Evolutionary conservation across 1,284 basidiomycete species (phyloP).

Genomic region (Pseudozyma sp.): DNA sequence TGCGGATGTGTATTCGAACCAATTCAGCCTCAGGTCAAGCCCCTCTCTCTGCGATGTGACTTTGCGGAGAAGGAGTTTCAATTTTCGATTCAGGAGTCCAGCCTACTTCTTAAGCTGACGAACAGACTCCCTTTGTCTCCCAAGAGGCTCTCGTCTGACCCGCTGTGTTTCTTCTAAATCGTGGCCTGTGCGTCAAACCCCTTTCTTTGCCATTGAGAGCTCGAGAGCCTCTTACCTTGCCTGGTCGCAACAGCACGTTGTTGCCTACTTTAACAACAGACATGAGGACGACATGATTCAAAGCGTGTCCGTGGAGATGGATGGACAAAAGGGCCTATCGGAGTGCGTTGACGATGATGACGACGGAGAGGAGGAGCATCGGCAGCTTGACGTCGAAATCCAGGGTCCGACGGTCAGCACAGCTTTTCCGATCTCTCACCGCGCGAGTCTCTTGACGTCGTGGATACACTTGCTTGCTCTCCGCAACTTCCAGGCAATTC

Average conservation of each 20-base stretch:
- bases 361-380: not conserved
- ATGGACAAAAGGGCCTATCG: too few relatives aligned
- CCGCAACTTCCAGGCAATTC: too few relatives aligned
- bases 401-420: constrained; percentile 9
- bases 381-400: not conserved
- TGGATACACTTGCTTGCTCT: not conserved
- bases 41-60: too few relatives aligned
- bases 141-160: too few relatives aligned
- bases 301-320: too few relatives aligned
- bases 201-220: too few relatives aligned
- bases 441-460: constrained; percentile 4
- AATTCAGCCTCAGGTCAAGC: constrained; percentile 20
- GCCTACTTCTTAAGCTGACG: not conserved
- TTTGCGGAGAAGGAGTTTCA: constrained; percentile 19
- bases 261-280: too few relatives aligned
- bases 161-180: constrained; percentile 34
- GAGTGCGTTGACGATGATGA: constrained; percentile 4
- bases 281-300: too few relatives aligned
- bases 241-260: not conserved
- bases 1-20: not conserved
- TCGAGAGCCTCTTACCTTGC: too few relatives aligned
- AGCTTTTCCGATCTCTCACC: constrained; percentile 8
- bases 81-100: not conserved
- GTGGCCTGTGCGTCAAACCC: constrained; percentile 34
- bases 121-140: not conserved